A percentile compares a stretch with the other conserved stretches of the same genome.
Evolutionary conservation across 805 yeast species (phyloP).

Genomic region (Candida awuae): DNA sequence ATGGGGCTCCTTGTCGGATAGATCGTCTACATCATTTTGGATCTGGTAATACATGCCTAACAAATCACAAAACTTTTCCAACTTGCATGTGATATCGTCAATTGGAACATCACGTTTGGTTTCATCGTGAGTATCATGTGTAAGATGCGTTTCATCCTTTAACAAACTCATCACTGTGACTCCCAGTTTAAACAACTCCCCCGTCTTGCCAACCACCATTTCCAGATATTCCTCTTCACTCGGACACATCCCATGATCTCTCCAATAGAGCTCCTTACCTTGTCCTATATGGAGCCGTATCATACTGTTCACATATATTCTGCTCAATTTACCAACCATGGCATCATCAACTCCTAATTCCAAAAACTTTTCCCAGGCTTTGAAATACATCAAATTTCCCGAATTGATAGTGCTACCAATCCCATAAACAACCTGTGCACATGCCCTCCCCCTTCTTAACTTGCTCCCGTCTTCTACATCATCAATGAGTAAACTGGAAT

Average conservation of each 20-base stretch:
- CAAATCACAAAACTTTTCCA: slow-evolving; percentile 59
- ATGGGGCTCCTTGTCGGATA: slow-evolving; percentile 57
- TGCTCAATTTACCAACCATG: slow-evolving; percentile 15
- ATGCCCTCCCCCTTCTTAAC: slow-evolving; percentile 67
- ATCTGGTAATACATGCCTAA: slow-evolving; percentile 83
- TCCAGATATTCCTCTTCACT: slow-evolving; percentile 53
- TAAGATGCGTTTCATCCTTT: too few relatives aligned
- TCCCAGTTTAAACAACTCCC: slow-evolving; percentile 76
- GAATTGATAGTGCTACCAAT: slow-evolving; percentile 73
- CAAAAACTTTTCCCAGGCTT: slow-evolving; percentile 45
- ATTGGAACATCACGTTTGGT: neutral
- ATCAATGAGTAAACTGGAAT: slow-evolving; percentile 65
- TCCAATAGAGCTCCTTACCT: slow-evolving; percentile 83
- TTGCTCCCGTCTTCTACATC: slow-evolving; percentile 79
- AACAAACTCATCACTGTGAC: slow-evolving; percentile 60
- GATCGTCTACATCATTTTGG: slow-evolving; percentile 74
- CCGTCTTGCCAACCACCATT: slow-evolving; percentile 87
- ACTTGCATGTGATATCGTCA: slow-evolving; percentile 6
- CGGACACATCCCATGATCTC: slow-evolving; percentile 58
- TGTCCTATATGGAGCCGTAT: slow-evolving; percentile 82
- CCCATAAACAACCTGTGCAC: slow-evolving; percentile 75
- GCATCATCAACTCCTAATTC: slow-evolving; percentile 18
- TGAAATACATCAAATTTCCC: slow-evolving; percentile 75
- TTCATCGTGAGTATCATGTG: neutral
- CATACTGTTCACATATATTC: slow-evolving; percentile 62